A percentile compares a stretch with the other conserved stretches of the same genome.
phyloP scores from a whole-genome alignment of 345 rosid species.

The Limnanthes douglasii region DNA sequence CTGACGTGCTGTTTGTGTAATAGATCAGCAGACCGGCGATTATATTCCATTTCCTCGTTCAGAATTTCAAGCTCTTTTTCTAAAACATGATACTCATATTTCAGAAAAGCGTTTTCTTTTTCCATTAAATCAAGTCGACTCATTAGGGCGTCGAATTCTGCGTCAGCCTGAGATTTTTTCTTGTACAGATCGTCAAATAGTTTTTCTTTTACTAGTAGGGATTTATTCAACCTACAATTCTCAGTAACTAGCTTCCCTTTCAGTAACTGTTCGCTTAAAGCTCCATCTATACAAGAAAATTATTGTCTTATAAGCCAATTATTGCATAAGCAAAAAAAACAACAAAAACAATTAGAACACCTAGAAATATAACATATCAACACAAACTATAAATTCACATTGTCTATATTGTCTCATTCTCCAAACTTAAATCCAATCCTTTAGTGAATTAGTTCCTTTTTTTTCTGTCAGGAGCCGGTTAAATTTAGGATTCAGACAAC shows the following conservation, averaged over 20 bases:
- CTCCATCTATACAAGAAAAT: too few relatives aligned
- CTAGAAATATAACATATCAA: too few relatives aligned
- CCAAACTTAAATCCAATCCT: too few relatives aligned
- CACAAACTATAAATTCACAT: too few relatives aligned
- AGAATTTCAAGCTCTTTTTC: slow-evolving; percentile 70
- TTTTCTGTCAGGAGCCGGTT: too few relatives aligned
- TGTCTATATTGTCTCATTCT: too few relatives aligned
- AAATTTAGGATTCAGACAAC: too few relatives aligned
- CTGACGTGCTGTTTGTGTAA: slow-evolving; percentile 53
- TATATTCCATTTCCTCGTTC: slow-evolving; percentile 69
- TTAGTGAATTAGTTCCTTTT: too few relatives aligned
- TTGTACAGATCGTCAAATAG: slow-evolving; percentile 35
- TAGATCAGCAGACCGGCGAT: slow-evolving; percentile 40
- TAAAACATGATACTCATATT: slow-evolving; percentile 69
- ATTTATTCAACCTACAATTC: slow-evolving; percentile 40
- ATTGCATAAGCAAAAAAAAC: too few relatives aligned
- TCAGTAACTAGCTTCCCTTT: slow-evolving; percentile 46
- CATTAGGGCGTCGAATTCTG: slow-evolving; percentile 55
- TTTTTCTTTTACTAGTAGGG: slow-evolving; percentile 46
- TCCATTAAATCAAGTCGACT: slow-evolving; percentile 47
- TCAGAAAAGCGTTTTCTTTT: slow-evolving; percentile 79
- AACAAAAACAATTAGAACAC: too few relatives aligned
- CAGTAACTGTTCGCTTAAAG: too few relatives aligned
- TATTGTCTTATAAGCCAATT: too few relatives aligned
- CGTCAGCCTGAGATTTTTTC: slow-evolving; percentile 31